These are phyloP conservation scores for Hyphodiscus sp. DNA, from an alignment of 2,329 filamentous ascomycete genomes.

Conservation along the genomic window DNA sequence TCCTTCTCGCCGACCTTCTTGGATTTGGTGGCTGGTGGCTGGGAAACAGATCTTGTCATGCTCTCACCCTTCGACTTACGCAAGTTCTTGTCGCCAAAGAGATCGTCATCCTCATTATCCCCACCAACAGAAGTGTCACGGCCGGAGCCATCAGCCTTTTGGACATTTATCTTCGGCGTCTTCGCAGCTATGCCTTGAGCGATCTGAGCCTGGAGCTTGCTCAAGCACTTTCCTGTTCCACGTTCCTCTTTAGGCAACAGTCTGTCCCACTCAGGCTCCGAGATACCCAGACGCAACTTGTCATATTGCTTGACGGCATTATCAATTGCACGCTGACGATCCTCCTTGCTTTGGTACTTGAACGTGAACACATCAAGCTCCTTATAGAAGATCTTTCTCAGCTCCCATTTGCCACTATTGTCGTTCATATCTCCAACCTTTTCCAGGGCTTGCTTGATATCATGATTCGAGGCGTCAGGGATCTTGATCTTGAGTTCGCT, in stretches of 20 bases:
- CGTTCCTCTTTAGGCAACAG: constrained; percentile 52
- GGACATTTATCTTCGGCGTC: constrained; percentile 45
- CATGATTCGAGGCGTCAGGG: constrained; percentile 39
- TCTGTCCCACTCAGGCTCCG: constrained; percentile 55
- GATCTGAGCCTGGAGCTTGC: constrained; percentile 53
- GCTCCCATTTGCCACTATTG: constrained; percentile 44
- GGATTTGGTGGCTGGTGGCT: constrained; percentile 43
- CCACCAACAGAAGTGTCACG: constrained; percentile 31
- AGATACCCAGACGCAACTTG: constrained; percentile 48
- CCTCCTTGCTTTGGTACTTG: constrained; percentile 45
- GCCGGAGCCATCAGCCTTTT: constrained; percentile 44
- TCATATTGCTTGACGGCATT: constrained; percentile 55
- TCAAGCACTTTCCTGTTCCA: constrained; percentile 53
- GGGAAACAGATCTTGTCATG: constrained; percentile 46
- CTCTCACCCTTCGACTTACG: constrained; percentile 33
- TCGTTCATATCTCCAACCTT: constrained; percentile 52
- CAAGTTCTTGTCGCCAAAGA: constrained; percentile 26
- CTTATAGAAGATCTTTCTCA: constrained; percentile 54
- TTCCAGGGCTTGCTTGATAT: constrained; percentile 47
- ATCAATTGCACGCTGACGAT: constrained; percentile 55
- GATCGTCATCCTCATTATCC: constrained; percentile 38
- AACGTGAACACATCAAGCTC: constrained; percentile 60
- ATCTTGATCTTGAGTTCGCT: constrained; percentile 46
- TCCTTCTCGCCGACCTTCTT: constrained; percentile 51
- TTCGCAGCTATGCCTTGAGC: constrained; percentile 44